phyloP scores from a whole-genome alignment of 2,329 filamentous ascomycete genomes.

The Magnaporthiopsis poae region DNA sequence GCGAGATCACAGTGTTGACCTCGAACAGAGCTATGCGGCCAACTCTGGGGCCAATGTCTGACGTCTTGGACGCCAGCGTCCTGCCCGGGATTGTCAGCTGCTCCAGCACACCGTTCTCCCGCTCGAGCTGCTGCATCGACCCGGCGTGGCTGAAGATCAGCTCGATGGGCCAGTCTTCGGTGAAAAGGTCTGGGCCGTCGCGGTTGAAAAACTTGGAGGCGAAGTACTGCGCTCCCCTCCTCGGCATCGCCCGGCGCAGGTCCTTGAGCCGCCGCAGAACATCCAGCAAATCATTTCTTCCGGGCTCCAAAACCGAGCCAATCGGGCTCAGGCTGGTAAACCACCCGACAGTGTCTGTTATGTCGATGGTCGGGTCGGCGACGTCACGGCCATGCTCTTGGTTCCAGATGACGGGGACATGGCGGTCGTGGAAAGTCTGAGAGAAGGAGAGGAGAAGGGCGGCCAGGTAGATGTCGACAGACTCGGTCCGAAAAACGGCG shows the following conservation, averaged over 20 bases:
- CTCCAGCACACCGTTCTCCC: slow-evolving; percentile 38
- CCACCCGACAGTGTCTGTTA: slow-evolving; percentile 50
- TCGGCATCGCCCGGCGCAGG: slow-evolving; percentile 31
- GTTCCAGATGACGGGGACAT: slow-evolving; percentile 43
- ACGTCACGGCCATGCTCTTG: slow-evolving; percentile 40
- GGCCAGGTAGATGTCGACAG: slow-evolving; percentile 44
- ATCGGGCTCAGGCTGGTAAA: slow-evolving; percentile 49
- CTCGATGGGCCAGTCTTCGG: slow-evolving; percentile 41
- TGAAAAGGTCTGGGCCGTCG: slow-evolving; percentile 21
- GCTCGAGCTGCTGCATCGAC: slow-evolving; percentile 37
- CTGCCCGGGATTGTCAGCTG: slow-evolving; percentile 32
- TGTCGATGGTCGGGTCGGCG: slow-evolving; percentile 36
- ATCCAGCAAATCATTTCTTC: slow-evolving; percentile 37
- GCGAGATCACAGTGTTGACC: slow-evolving; percentile 36
- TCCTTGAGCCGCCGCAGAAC: slow-evolving; percentile 46
- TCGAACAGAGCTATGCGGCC: slow-evolving; percentile 43
- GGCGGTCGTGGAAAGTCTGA: slow-evolving; percentile 43
- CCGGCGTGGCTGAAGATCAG: slow-evolving; percentile 49
- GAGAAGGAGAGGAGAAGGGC: slow-evolving; percentile 46
- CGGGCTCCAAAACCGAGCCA: slow-evolving; percentile 29
- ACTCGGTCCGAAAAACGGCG: slow-evolving; percentile 39
- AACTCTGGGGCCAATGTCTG: slow-evolving; percentile 35
- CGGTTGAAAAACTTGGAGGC: slow-evolving; percentile 31
- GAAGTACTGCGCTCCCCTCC: slow-evolving; percentile 41
- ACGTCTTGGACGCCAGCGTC: slow-evolving; percentile 27